Evolutionary conservation across 2,329 filamentous ascomycete genomes (phyloP).

Genomic region (Verticillium albo-atrum): DNA sequence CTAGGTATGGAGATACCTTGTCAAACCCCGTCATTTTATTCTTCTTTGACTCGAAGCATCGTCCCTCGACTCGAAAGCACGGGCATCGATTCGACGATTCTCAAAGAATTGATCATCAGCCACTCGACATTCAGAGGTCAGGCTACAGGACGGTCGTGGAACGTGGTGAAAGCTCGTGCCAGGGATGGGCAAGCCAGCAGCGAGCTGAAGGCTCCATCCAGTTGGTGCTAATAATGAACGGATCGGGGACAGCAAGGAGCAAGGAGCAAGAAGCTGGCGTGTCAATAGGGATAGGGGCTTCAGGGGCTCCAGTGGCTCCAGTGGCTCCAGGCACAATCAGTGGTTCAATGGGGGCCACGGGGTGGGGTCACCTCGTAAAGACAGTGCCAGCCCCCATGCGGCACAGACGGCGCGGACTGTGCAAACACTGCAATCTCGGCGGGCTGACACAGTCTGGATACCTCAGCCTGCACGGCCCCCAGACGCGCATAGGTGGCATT

Average conservation of each 20-base stretch:
- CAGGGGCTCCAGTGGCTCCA: not conserved
- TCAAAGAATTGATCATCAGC: too few species aligned
- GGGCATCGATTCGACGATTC: too few species aligned
- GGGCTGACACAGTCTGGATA: not conserved
- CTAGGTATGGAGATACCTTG: not conserved
- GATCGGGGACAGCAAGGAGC: not conserved
- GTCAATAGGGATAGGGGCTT: not conserved
- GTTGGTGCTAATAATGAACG: not conserved
- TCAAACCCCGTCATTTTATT: too few species aligned
- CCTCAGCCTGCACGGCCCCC: not conserved
- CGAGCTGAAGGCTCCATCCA: not conserved
- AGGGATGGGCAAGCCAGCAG: too few species aligned
- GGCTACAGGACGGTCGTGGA: too few species aligned
- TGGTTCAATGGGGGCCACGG: not conserved
- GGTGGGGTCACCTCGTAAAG: not conserved
- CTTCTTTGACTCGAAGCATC: too few species aligned
- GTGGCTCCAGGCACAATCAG: not conserved
- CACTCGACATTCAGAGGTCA: too few species aligned
- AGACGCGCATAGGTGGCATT: not conserved
- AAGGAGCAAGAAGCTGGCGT: not conserved
- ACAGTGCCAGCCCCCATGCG: not conserved
- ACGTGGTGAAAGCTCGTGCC: too few species aligned
- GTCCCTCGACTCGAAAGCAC: too few species aligned
- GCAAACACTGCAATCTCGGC: not conserved
- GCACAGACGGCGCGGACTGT: not conserved